Evolutionary conservation across 306 rosid species (phyloP).

Genomic region (Prunus campanulata): DNA sequence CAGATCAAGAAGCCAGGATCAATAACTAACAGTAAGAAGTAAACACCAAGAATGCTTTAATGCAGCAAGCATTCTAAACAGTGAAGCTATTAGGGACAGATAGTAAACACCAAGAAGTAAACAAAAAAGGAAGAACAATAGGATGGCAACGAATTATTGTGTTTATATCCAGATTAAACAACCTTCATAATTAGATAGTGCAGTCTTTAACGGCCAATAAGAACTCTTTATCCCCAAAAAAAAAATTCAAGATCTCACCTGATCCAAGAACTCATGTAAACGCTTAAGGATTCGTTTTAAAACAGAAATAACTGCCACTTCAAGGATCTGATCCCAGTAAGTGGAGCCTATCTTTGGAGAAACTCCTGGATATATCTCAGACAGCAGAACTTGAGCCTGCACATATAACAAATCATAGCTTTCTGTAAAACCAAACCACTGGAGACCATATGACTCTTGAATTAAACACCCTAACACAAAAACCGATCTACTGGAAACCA

Average conservation of each 20-base stretch:
- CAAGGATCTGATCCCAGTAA: slow-evolving; percentile 96
- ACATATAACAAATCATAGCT: slow-evolving; percentile 21
- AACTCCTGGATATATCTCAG: slow-evolving; percentile 96
- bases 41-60: neutral
- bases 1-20: slow-evolving; percentile 29
- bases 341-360: slow-evolving; percentile 77
- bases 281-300: slow-evolving; percentile 84
- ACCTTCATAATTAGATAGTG: slow-evolving; percentile 1
- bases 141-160: neutral
- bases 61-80: neutral
- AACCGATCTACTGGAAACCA: neutral
- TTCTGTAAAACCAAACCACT: slow-evolving; percentile 6
- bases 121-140: neutral
- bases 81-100: neutral
- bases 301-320: slow-evolving; percentile 76
- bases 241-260: slow-evolving; percentile 46
- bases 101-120: neutral
- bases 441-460: slow-evolving; percentile 1
- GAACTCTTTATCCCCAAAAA: slow-evolving; percentile 13
- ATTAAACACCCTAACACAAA: neutral
- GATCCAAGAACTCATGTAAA: slow-evolving; percentile 81
- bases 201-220: neutral
- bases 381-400: slow-evolving; percentile 86
- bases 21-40: neutral
- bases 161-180: neutral